Evolutionary conservation across 345 rosid species (phyloP), one percentile per base, ranked within the genome.

Genomic region (Linum trigynum): DNA sequence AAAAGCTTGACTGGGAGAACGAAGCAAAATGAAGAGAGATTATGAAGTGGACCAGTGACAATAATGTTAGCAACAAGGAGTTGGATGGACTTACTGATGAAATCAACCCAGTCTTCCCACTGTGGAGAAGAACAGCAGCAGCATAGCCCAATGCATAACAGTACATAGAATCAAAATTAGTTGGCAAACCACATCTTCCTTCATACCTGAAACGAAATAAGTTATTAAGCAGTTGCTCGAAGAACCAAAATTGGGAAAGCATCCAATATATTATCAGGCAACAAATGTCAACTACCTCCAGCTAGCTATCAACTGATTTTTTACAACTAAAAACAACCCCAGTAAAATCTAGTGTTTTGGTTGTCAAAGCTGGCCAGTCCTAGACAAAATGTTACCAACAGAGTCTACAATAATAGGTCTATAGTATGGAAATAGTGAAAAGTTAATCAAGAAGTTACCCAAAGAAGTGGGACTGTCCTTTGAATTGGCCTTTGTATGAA

Each of bases 121-220:
- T 77, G 14, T 86, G 98, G 58, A 92, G 96, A 68, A 90, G 95
- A 75, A 86, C 85, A 71, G 92, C 97, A 1, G 96, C 99, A 64
- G 76, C 92, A 57, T 78, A 90, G 71, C 99, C 97, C 85, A 94
- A 74, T 53, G 97, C 92, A 59, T 90, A 94, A 71, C 97, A 94
- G 73, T 94, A 94, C 41, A 77, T 75, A 67, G 99, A 79, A 80
- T 94, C 99, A 55, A 90, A 94, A 77, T 94, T 90, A 1, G 97
- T 90, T 57, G 99, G 97, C 74, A 94, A 74, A 53, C 99, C 99
- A 42, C 99, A 88, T 79, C 99, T 83, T 65, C 99, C 97, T 81
- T 90, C 99, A 67, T 94, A 90, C 66, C 99, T 94, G 85, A 72
- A 71, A 41, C 37, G 55, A 66, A 57, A 57, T 5, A 35, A 23